A percentile compares a stretch with the other conserved stretches of the same genome.
Evolutionary conservation across 331 rosid genomes (phyloP).

Genomic region (Quercus tomentella): DNA sequence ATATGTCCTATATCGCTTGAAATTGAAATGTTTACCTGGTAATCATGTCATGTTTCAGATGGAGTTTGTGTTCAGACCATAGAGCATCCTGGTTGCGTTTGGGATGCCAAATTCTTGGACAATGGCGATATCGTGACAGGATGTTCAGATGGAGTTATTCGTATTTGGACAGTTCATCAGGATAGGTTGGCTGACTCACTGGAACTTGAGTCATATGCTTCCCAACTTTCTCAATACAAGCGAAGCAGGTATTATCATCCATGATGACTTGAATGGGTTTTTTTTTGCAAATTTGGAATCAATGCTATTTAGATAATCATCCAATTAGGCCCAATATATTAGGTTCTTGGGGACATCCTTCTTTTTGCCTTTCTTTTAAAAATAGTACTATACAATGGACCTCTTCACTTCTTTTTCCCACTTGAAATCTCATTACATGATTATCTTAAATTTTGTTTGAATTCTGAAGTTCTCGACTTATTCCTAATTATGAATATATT

Average conservation of each 20-base stretch:
- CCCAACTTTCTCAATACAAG: constrained; percentile 71
- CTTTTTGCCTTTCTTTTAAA: not conserved
- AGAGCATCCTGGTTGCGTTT: constrained; percentile 98
- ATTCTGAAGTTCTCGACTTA: not conserved
- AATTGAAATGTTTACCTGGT: constrained; percentile 5
- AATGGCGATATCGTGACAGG: constrained; percentile 94
- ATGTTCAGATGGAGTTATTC: constrained; percentile 86
- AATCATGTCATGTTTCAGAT: constrained; percentile 46
- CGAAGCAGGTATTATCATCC: constrained; percentile 59
- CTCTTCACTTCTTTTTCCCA: not conserved
- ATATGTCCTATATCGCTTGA: constrained; percentile 14
- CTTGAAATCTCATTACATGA: not conserved
- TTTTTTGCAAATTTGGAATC: not conserved
- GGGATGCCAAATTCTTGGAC: constrained; percentile 94
- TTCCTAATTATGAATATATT: not conserved
- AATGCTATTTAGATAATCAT: not conserved
- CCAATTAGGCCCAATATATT: not conserved
- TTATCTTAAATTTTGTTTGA: not conserved
- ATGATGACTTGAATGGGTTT: not conserved
- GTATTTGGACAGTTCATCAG: constrained; percentile 71
- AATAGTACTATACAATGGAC: too few species aligned
- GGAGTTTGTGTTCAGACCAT: constrained; percentile 90
- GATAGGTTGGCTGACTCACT: constrained; percentile 65
- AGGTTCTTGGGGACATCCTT: not conserved
- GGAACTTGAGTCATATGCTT: constrained; percentile 65